Conservation (phyloP, 2,329 filamentous ascomycete species). For the Emericellopsis atlantica region DNA sequence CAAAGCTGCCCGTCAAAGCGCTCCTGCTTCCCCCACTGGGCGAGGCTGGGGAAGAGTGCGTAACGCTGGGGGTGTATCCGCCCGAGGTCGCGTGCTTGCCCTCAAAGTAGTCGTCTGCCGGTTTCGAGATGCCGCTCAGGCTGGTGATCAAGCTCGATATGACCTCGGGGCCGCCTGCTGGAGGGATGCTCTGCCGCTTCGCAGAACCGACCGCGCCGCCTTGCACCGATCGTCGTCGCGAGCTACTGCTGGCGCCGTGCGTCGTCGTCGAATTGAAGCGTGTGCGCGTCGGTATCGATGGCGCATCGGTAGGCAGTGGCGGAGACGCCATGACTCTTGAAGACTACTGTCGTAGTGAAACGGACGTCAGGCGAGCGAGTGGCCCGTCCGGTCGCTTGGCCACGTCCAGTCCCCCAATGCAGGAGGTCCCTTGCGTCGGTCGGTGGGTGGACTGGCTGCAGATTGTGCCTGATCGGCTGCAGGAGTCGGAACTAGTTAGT, state of each 20-base stretch:
- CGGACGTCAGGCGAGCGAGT: no score
- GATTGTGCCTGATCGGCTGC: no score
- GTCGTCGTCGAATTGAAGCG: conserved; percentile 1
- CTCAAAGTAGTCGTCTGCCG: conserved; percentile 60
- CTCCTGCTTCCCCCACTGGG: conserved; percentile 3
- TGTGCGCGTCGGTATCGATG: conserved; percentile 2
- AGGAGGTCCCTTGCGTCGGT: background rate
- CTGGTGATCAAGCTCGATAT: conserved; percentile 60
- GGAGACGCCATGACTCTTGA: background rate
- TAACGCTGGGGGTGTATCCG: conserved; percentile 8
- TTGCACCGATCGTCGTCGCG: background rate
- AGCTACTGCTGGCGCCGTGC: background rate
- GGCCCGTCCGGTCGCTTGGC: no score
- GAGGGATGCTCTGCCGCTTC: conserved; percentile 15
- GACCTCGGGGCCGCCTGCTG: conserved; percentile 50
- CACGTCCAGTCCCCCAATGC: background rate
- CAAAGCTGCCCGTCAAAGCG: conserved; percentile 37
- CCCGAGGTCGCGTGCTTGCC: conserved; percentile 28
- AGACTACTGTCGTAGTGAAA: no score
- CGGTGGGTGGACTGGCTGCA: background rate
- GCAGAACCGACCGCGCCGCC: conserved; percentile 1
- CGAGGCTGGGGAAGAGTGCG: conserved; percentile 5
- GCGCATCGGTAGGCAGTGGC: background rate
- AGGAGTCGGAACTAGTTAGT: no score
- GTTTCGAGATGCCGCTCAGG: conserved; percentile 53